These are phyloP conservation scores for Beauveria australis DNA, from an alignment of 2,329 filamentous ascomycete species.

Conservation along the genomic window DNA sequence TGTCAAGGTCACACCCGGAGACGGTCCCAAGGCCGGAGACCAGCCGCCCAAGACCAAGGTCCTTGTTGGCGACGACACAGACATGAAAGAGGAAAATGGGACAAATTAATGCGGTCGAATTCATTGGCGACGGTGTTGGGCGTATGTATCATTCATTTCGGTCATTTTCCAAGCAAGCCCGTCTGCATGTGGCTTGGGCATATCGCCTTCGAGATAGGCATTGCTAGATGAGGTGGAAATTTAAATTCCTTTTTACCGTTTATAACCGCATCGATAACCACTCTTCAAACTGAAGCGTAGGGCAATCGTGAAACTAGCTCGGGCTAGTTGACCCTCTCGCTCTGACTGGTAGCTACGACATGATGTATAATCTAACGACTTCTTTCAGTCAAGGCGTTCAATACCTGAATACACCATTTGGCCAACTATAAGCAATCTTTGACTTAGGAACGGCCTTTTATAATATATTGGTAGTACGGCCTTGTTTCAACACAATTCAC, in stretches of 20 bases:
- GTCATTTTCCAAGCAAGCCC: neutral
- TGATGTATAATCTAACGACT: constrained; percentile 43
- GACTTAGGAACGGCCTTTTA: too few relatives aligned
- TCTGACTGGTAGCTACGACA: constrained; percentile 90
- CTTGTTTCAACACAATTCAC: too few relatives aligned
- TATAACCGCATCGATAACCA: neutral
- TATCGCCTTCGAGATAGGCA: neutral
- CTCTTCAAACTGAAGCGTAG: neutral
- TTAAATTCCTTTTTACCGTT: neutral
- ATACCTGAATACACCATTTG: too few relatives aligned
- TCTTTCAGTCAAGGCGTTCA: too few relatives aligned
- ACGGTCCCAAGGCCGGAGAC: constrained; percentile 43
- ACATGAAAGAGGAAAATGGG: constrained; percentile 48
- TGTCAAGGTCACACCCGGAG: constrained; percentile 74
- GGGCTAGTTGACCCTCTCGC: constrained; percentile 51
- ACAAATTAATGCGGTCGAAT: constrained; percentile 21
- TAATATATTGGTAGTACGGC: too few relatives aligned
- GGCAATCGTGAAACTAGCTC: neutral
- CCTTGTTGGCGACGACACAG: constrained; percentile 53
- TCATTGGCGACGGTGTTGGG: constrained; percentile 29
- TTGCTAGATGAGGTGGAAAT: neutral
- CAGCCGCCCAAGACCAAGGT: constrained; percentile 58
- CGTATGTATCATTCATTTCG: constrained; percentile 16
- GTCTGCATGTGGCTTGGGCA: neutral
- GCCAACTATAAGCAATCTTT: too few relatives aligned